Conservation (phyloP, 495 filamentous ascomycete species). For the Cryomyces minteri region DNA sequence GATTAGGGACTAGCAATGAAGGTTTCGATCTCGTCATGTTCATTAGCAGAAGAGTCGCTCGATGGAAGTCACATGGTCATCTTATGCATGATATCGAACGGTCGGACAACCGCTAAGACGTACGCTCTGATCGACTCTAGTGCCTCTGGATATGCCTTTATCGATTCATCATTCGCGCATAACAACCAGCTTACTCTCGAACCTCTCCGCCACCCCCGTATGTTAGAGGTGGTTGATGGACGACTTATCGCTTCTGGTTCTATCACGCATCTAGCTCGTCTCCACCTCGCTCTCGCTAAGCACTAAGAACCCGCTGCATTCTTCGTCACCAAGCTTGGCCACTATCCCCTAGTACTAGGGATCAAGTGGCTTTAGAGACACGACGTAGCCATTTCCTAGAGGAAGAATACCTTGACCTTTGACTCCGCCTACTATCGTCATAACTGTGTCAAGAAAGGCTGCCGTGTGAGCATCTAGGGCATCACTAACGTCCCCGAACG, state of each 20-base stretch:
- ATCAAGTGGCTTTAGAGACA: not conserved
- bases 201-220: not conserved
- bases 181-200: not conserved
- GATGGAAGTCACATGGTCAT: not conserved
- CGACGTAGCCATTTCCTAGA: not conserved
- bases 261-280: not conserved
- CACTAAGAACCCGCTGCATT: not conserved
- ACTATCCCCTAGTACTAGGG: not conserved
- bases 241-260: not conserved
- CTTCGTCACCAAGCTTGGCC: not conserved
- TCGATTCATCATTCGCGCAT: not conserved
- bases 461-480: too few species aligned
- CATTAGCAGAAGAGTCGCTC: not conserved
- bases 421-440: too few species aligned
- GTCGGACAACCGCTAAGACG: not conserved
- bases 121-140: not conserved
- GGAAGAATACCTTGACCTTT: not conserved
- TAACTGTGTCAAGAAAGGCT: too few species aligned
- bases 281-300: not conserved
- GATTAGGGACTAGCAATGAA: too few species aligned
- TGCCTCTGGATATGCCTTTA: not conserved
- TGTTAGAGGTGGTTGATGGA: not conserved
- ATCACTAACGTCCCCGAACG: too few species aligned
- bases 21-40: too few species aligned
- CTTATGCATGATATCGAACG: not conserved